phyloP scores from a whole-genome alignment of 495 filamentous ascomycete genomes.

The Evernia prunastri region DNA sequence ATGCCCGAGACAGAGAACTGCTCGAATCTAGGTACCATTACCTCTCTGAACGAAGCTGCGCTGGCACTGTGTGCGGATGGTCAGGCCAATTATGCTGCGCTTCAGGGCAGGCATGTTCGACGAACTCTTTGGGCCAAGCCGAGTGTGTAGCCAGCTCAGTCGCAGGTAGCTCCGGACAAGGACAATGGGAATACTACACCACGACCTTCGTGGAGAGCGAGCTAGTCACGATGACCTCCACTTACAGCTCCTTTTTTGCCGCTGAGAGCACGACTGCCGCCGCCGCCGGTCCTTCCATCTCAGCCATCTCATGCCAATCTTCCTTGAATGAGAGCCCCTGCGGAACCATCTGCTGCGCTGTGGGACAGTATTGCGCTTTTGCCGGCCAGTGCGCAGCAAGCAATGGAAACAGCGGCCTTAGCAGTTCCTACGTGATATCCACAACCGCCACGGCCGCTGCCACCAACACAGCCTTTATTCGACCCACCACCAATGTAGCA shows the following conservation, averaged over 20 bases:
- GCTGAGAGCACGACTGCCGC: conserved; percentile 20
- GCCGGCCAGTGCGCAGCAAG: conserved; percentile 41
- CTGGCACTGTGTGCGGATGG: conserved; percentile 57
- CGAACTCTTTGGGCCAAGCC: conserved; percentile 50
- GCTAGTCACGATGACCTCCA: conserved; percentile 57
- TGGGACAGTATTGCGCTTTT: conserved; percentile 58
- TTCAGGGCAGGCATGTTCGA: conserved; percentile 53
- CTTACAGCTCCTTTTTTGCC: conserved; percentile 50
- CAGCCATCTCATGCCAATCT: conserved; percentile 49
- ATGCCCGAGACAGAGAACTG: conserved; percentile 18
- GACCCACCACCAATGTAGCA: conserved; percentile 60
- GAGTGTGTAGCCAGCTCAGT: conserved; percentile 38
- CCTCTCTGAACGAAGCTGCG: conserved; percentile 49
- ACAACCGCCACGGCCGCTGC: conserved; percentile 29
- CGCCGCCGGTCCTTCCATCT: conserved; percentile 29
- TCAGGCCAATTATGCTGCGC: conserved; percentile 62
- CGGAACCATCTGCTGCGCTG: conserved; percentile 67
- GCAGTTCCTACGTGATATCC: conserved; percentile 34
- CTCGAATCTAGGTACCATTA: conserved; percentile 35
- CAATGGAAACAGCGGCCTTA: conserved; percentile 31
- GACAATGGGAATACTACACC: conserved; percentile 56
- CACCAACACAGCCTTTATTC: conserved; percentile 48
- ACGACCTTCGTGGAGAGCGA: conserved; percentile 66
- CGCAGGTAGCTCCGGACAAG: conserved; percentile 27
- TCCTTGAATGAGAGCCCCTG: conserved; percentile 59